A percentile compares a stretch with the other conserved stretches of the same genome.
phyloP scores from a whole-genome alignment of 2,329 filamentous ascomycete genomes.

The Pestalotiopsis sp. region DNA sequence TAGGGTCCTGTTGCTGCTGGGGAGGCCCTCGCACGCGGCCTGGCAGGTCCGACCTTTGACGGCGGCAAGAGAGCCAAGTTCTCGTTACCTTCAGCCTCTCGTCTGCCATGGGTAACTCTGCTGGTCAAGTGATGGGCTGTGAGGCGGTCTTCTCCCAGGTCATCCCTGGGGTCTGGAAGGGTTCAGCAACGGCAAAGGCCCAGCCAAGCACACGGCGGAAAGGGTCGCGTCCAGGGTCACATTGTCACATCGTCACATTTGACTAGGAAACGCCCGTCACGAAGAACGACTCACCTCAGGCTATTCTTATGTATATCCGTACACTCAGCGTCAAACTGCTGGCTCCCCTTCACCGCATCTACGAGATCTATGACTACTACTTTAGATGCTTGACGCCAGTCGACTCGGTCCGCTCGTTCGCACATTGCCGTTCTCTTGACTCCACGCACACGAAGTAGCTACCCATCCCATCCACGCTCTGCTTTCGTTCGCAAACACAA shows the following conservation, averaged over 20 bases:
- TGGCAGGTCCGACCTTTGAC: not conserved
- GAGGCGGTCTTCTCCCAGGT: not conserved
- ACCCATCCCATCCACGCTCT: not conserved
- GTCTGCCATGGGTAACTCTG: not conserved
- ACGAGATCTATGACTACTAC: not conserved
- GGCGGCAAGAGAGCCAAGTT: not conserved
- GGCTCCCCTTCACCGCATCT: not conserved
- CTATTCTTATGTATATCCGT: not conserved
- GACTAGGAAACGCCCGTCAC: constrained; percentile 2
- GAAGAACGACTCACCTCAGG: not conserved
- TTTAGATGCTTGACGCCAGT: not conserved
- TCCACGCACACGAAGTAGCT: not conserved
- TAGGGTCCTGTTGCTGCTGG: not conserved
- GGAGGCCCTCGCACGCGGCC: not conserved
- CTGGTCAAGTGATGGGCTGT: not conserved
- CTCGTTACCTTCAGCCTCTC: constrained; percentile 5
- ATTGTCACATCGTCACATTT: constrained; percentile 1
- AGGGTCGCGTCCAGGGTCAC: constrained; percentile 5
- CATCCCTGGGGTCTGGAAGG: not conserved
- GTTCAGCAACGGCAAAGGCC: not conserved
- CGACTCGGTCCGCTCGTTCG: not conserved
- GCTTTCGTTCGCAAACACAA: not conserved
- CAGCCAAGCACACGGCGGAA: not conserved
- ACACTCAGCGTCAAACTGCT: not conserved
- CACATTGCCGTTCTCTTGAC: not conserved